Percentiles rank a stretch among this genome's conserved stretches.
These are phyloP conservation scores for Ophiostoma triangulosporum DNA, from an alignment of 2,329 filamentous ascomycete species.

Conservation along the genomic window DNA sequence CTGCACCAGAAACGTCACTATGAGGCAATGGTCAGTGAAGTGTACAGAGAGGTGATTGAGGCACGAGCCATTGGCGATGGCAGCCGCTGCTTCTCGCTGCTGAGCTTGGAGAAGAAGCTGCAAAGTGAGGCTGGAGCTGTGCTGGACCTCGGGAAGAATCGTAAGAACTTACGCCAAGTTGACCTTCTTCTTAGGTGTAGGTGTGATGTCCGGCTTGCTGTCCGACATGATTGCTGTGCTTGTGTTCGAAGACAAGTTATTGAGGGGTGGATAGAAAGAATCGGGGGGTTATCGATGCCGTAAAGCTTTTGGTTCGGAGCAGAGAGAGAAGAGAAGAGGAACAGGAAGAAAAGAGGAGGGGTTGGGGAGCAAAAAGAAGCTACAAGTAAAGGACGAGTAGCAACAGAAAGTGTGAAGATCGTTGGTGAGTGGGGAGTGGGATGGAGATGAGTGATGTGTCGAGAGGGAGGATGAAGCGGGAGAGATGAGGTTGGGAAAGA, in stretches of 20 bases:
- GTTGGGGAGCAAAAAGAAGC: neutral
- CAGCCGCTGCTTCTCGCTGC: neutral
- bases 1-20: conserved; percentile 81
- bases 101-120: neutral
- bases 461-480: neutral
- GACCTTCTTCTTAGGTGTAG: conserved; percentile 42
- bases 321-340: neutral
- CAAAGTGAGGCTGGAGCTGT: neutral
- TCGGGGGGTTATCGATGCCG: neutral
- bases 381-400: neutral
- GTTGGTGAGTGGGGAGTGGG: neutral
- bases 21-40: conserved; percentile 24
- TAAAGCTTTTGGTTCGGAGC: neutral
- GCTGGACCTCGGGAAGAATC: neutral
- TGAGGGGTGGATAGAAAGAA: neutral
- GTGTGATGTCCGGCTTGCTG: conserved; percentile 25
- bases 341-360: neutral
- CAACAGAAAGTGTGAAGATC: neutral
- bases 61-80: neutral
- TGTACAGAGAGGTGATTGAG: conserved; percentile 4
- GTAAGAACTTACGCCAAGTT: conserved; percentile 55
- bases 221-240: conserved; percentile 50
- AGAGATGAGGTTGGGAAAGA: neutral
- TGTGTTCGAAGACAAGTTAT: neutral
- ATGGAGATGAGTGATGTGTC: neutral